Base-by-base conservation (phyloP, 305 asterid genomes). In the Fraxinus floribunda region DNA sequence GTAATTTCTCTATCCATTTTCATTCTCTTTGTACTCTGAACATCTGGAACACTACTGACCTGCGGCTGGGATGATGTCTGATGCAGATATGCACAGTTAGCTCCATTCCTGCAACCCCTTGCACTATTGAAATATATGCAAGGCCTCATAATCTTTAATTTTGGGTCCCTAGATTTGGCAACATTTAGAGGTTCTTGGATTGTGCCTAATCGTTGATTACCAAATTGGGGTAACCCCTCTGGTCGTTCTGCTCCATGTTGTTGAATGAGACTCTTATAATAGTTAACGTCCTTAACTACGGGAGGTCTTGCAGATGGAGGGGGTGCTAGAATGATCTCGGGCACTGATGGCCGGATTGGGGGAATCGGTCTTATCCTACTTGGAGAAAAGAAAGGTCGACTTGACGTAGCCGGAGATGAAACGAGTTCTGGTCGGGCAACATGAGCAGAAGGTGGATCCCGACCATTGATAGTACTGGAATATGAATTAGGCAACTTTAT, bases 61-160 rank as follows among this genome's bases (percentile, higher is more conserved):
- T 88, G 86, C 49, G 82, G 88, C 66, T 80, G 90, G 16, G 92
- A 15, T 7, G 91, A 79, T 4, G 75, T 34, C 55, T 86, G 89
- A 44, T 92, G 97, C 81, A 83, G 90, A 82, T 79, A 93, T 2
- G 90, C 79, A 76, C 97, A 93, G 13, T 89, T 90, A 6, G 85
- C 88, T n/a, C 97, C 97, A 77, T 91, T 87, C 81, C 93, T 86
- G 83, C 97, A 93, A 30, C 97, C 97, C 85, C 85, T 90, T 5
- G 90, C 46, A 60, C 87, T 93, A 78, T 93, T 93, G 77, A 84
- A 93, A 77, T 78, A 93, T 2, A 89, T 78, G 84, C 97, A 93
- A 26, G 93, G 93, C 87, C 87, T 93, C 90, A 79, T 85, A 4
- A 83, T 84, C 83, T 83, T 90, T 13, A 87, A 79, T 66, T 87